These are phyloP conservation scores for Neurospora africana DNA, from an alignment of 495 filamentous ascomycete genomes.

Conservation along the genomic window DNA sequence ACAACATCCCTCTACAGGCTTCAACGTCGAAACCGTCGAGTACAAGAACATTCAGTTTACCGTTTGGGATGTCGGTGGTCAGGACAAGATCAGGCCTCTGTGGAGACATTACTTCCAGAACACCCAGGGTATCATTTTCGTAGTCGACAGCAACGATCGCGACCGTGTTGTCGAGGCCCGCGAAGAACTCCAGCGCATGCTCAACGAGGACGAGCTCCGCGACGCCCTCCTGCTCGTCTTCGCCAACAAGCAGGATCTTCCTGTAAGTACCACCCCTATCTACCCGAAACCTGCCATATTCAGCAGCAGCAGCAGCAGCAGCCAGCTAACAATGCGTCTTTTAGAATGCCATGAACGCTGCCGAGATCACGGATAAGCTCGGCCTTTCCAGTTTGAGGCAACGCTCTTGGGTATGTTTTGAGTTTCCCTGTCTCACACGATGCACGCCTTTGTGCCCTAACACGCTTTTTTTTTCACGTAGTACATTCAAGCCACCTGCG, in stretches of 20 bases:
- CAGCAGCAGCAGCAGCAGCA: conserved; percentile 10
- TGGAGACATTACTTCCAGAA: conserved; percentile 99
- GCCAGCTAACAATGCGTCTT: conserved; percentile 12
- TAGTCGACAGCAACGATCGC: conserved; percentile 99
- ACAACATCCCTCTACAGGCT: conserved; percentile 48
- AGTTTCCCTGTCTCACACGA: neutral
- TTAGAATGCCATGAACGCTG: conserved; percentile 98
- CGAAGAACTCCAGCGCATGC: conserved; percentile 98
- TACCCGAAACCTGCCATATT: neutral
- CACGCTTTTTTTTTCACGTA: conserved; percentile 28
- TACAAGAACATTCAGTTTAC: conserved; percentile 99
- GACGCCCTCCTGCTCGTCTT: conserved; percentile 97
- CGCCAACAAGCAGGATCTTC: conserved; percentile 99
- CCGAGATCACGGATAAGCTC: conserved; percentile 99
- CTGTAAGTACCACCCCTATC: conserved; percentile 48
- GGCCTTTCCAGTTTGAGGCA: conserved; percentile 96
- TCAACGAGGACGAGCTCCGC: conserved; percentile 98
- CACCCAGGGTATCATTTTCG: conserved; percentile 99
- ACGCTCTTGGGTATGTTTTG: conserved; percentile 83
- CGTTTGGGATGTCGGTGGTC: conserved; percentile 99
- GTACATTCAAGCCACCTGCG: conserved; percentile 99
- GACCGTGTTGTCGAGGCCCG: conserved; percentile 98
- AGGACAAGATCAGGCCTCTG: conserved; percentile 99
- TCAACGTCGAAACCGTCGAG: conserved; percentile 99
- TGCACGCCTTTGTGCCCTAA: neutral